These are phyloP conservation scores for Pleurotus salmoneostramineus DNA, from an alignment of 768 basidiomycete genomes.

Conservation along the genomic window DNA sequence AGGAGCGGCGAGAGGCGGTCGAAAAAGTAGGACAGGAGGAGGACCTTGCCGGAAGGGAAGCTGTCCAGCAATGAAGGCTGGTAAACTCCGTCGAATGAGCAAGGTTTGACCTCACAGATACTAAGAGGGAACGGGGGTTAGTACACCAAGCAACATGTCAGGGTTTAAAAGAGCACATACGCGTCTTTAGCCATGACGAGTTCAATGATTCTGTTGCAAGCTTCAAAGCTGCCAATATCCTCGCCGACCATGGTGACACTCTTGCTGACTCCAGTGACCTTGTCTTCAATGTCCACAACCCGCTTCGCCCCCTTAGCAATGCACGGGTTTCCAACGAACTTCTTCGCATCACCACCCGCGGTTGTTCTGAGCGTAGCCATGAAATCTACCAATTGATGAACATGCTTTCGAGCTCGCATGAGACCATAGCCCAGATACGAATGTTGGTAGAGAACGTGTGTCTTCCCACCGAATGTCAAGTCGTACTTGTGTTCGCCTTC, in stretches of 20 bases:
- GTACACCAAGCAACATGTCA: not conserved
- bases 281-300: constrained; percentile 59
- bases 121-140: constrained; percentile 26
- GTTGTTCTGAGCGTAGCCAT: constrained; percentile 46
- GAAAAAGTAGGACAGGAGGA: constrained; percentile 97
- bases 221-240: constrained; percentile 79
- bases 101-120: constrained; percentile 88
- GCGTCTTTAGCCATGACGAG: constrained; percentile 94
- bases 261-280: constrained; percentile 29
- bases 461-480: constrained; percentile 67
- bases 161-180: constrained; percentile 38
- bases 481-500: constrained; percentile 93
- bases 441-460: constrained; percentile 87
- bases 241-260: constrained; percentile 86
- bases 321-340: constrained; percentile 72
- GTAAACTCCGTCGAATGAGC: constrained; percentile 96
- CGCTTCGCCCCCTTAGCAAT: constrained; percentile 63
- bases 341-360: constrained; percentile 3
- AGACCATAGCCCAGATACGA: constrained; percentile 97
- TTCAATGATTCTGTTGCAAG: constrained; percentile 79
- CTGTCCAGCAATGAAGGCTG: constrained; percentile 90
- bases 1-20: constrained; percentile 87
- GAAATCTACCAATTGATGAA: constrained; percentile 91
- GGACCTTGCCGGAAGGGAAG: constrained; percentile 80
- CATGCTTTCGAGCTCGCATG: constrained; percentile 80